Conservation (phyloP, 1,284 basidiomycete species). For the Ustilago esculenta region DNA sequence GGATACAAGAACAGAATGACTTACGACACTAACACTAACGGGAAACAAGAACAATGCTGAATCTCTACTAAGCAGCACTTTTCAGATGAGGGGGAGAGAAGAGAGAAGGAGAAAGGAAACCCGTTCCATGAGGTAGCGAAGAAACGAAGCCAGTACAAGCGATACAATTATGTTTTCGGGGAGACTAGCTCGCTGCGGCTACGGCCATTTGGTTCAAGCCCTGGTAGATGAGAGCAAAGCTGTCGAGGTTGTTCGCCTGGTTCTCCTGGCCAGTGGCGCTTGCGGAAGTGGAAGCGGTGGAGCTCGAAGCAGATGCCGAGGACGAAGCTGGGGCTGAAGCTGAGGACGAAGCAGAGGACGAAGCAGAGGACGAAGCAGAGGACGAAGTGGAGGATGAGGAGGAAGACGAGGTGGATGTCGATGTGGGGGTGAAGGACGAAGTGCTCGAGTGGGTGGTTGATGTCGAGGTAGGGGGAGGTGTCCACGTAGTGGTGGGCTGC, state of each 20-base stretch:
- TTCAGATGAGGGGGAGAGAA: neutral
- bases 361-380: constrained; percentile 1
- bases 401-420: neutral
- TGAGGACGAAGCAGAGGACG: neutral
- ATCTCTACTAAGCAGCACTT: no score
- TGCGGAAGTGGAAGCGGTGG: neutral
- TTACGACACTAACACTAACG: neutral
- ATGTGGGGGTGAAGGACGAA: constrained; percentile 3
- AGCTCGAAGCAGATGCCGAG: constrained; percentile 4
- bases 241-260: constrained; percentile 31
- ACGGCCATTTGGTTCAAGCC: constrained; percentile 40
- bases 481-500: constrained; percentile 11
- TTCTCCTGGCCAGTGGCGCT: neutral
- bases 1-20: constrained; percentile 1
- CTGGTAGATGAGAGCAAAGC: constrained; percentile 41
- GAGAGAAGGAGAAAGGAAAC: constrained; percentile 1
- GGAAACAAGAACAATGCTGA: neutral
- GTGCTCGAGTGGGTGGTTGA: neutral
- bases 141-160: neutral
- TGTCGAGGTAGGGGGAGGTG: constrained; percentile 3
- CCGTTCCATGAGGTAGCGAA: constrained; percentile 8
- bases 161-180: no score
- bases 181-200: constrained; percentile 20
- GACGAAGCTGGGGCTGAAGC: constrained; percentile 2
- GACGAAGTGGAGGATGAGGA: neutral